Evolutionary conservation across 1,284 basidiomycete species (phyloP).

Genomic region (Pisolithus thermaeus): DNA sequence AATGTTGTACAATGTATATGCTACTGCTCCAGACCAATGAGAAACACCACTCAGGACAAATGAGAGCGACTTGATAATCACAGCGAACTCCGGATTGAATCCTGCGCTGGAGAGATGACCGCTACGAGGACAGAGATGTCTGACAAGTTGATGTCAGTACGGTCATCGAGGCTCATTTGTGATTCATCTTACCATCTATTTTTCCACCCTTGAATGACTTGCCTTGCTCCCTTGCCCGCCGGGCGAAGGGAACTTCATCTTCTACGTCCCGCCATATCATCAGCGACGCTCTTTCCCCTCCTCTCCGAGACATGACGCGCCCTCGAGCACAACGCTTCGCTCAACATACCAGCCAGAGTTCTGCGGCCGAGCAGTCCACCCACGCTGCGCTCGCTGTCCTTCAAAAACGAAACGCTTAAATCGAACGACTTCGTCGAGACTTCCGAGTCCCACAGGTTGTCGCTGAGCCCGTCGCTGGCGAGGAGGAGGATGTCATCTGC

Average conservation of each 20-base stretch:
- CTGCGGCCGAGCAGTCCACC: slow-evolving; percentile 40
- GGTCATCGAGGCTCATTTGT: background rate
- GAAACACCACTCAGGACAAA: slow-evolving; percentile 2
- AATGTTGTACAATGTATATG: slow-evolving; percentile 19
- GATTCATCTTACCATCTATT: slow-evolving; percentile 55
- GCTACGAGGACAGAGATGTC: slow-evolving; percentile 65
- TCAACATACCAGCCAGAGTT: slow-evolving; percentile 59
- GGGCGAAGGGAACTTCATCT: slow-evolving; percentile 63
- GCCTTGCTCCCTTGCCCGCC: slow-evolving; percentile 60
- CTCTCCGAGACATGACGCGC: slow-evolving; percentile 56
- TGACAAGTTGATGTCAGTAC: slow-evolving; percentile 19
- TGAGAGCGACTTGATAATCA: background rate
- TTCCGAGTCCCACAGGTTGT: slow-evolving; percentile 95
- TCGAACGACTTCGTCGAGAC: slow-evolving; percentile 82
- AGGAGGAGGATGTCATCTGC: slow-evolving; percentile 88
- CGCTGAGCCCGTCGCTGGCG: slow-evolving; percentile 85
- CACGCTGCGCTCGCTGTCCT: slow-evolving; percentile 10
- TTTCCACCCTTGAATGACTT: slow-evolving; percentile 66
- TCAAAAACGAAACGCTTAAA: slow-evolving; percentile 48
- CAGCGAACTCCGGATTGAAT: slow-evolving; percentile 12
- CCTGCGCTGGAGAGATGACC: slow-evolving; percentile 45
- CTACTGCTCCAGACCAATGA: slow-evolving; percentile 2
- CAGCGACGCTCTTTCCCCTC: slow-evolving; percentile 16
- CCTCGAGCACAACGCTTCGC: slow-evolving; percentile 67
- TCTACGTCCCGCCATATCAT: slow-evolving; percentile 24